These are phyloP conservation scores for Alliaria petiolata DNA, from an alignment of 345 rosid species.

Conservation along the genomic window DNA sequence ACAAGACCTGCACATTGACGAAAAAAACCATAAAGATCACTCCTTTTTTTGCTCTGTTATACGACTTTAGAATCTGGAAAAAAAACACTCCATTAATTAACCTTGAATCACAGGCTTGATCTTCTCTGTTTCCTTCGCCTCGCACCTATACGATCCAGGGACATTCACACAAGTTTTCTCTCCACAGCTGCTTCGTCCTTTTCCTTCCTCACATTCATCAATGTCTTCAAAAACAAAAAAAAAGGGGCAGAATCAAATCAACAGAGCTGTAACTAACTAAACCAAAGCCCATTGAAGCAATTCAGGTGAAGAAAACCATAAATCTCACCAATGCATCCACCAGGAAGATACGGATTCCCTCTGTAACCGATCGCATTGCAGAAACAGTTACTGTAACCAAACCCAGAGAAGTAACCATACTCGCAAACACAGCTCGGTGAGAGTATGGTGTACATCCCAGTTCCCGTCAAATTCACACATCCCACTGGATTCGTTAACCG, in stretches of 20 bases:
- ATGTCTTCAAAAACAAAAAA: constrained; percentile 1
- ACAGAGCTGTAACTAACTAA: neutral
- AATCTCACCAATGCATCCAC: constrained; percentile 36
- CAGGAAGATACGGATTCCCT: constrained; percentile 36
- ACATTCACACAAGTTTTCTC: neutral
- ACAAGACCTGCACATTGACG: constrained; percentile 1
- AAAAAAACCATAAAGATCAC: neutral
- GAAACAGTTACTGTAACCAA: constrained; percentile 17
- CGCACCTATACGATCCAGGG: constrained; percentile 15
- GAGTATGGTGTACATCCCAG: neutral
- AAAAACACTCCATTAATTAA: neutral
- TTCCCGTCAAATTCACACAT: constrained; percentile 11
- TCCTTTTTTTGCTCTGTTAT: neutral
- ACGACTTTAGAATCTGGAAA: neutral
- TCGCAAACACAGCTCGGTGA: constrained; percentile 9
- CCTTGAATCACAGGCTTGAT: constrained; percentile 5
- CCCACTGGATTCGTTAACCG: neutral
- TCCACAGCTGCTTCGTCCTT: neutral
- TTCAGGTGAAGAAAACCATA: neutral
- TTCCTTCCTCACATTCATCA: constrained; percentile 23
- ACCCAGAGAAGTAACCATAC: neutral
- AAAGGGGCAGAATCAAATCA: neutral
- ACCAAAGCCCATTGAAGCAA: neutral
- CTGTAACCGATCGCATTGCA: constrained; percentile 29
- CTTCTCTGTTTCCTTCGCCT: neutral